A percentile compares a stretch with the other conserved stretches of the same genome.
Evolutionary conservation across 164 flowering plant genomes (phyloP).

Genomic region (Aristolochia californica): DNA sequence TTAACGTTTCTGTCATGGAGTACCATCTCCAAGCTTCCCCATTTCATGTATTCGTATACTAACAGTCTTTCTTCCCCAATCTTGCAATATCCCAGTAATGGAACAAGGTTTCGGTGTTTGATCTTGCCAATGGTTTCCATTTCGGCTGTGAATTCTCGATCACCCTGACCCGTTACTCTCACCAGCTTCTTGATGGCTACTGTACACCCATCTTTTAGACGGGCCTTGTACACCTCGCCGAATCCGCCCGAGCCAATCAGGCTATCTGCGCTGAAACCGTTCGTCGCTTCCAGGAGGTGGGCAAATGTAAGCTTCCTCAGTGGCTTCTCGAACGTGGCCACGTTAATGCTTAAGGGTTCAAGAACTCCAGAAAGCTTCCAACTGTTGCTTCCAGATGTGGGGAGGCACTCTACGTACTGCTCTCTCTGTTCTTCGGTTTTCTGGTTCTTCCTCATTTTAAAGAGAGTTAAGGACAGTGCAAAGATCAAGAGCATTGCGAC

Average conservation of each 20-base stretch:
- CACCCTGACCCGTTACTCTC: conserved; percentile 71
- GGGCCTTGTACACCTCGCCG: conserved; percentile 89
- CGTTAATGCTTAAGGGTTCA: conserved; percentile 82
- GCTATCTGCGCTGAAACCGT: conserved; percentile 73
- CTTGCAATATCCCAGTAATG: conserved; percentile 70
- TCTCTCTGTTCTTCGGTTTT: conserved; percentile 36
- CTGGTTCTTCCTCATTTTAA: conserved; percentile 30
- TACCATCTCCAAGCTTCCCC: conserved; percentile 75
- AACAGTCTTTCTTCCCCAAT: conserved; percentile 73
- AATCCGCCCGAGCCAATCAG: conserved; percentile 82
- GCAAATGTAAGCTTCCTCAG: conserved; percentile 78
- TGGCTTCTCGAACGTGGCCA: conserved; percentile 89
- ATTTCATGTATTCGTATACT: conserved; percentile 81
- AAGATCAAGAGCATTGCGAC: conserved; percentile 35
- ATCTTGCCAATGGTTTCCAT: conserved; percentile 87
- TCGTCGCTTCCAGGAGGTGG: conserved; percentile 78
- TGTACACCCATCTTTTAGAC: conserved; percentile 54
- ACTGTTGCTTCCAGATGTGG: conserved; percentile 65
- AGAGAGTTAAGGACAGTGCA: conserved; percentile 34
- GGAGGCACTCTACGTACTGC: conserved; percentile 64
- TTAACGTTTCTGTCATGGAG: conserved; percentile 49
- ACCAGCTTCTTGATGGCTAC: conserved; percentile 89
- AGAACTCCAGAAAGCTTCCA: conserved; percentile 76
- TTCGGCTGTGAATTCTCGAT: conserved; percentile 76
- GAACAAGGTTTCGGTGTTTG: conserved; percentile 74